Conservation (phyloP, 768 basidiomycete genomes). For the Clitopilus passeckerianus region DNA sequence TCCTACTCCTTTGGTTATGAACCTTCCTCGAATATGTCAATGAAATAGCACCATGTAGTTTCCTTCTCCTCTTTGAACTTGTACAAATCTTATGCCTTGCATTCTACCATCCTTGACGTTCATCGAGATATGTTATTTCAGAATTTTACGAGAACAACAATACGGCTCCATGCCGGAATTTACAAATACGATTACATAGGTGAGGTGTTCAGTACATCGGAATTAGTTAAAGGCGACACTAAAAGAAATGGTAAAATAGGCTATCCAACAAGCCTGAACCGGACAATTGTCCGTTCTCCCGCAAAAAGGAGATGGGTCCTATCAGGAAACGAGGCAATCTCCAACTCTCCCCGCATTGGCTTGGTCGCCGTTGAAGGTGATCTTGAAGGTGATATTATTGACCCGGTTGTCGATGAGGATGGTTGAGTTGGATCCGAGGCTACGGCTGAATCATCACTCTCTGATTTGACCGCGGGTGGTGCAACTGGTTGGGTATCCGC, state of each 20-base stretch:
- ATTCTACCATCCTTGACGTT: neutral
- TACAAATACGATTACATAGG: too few relatives aligned
- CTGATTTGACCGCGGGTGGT: neutral
- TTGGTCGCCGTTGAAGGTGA: constrained; percentile 14
- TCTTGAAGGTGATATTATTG: neutral
- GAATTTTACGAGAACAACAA: too few relatives aligned
- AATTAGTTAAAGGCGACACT: neutral
- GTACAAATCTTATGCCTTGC: neutral
- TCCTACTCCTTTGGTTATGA: neutral
- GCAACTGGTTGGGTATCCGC: neutral
- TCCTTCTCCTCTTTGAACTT: neutral
- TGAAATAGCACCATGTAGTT: neutral
- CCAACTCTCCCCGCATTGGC: constrained; percentile 50
- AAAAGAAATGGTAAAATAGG: neutral
- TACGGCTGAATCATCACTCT: neutral
- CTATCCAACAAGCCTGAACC: constrained; percentile 46
- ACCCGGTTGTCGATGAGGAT: neutral
- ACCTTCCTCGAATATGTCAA: neutral
- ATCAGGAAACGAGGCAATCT: constrained; percentile 48
- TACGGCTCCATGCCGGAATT: too few relatives aligned
- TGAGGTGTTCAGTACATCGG: too few relatives aligned
- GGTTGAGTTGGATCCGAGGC: neutral
- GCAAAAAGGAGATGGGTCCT: constrained; percentile 45
- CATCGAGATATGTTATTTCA: too few relatives aligned
- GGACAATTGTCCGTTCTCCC: constrained; percentile 51